A percentile compares a stretch with the other conserved stretches of the same genome.
Evolutionary conservation across 164 flowering plant species (phyloP).

Genomic region (Akebia trifoliata): DNA sequence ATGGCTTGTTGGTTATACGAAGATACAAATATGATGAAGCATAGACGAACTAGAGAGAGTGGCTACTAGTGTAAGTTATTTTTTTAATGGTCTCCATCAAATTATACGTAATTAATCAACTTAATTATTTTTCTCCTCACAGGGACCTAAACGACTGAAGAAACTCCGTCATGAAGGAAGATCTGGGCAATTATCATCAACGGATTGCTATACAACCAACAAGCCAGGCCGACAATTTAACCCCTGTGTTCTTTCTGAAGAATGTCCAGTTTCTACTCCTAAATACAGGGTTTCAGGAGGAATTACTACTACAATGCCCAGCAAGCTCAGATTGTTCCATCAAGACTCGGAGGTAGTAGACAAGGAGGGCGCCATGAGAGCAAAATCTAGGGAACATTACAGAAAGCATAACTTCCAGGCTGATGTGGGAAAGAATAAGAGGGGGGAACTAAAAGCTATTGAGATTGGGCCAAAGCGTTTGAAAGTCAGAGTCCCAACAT

Average conservation of each 20-base stretch:
- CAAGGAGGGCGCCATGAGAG: constrained; percentile 22
- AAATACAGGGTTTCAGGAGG: constrained; percentile 33
- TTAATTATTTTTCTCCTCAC: constrained; percentile 2
- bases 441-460: constrained; percentile 38
- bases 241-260: constrained; percentile 22
- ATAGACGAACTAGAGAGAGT: too few relatives aligned
- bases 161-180: constrained; percentile 39
- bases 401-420: constrained; percentile 26
- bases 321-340: constrained; percentile 27
- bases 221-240: constrained; percentile 16
- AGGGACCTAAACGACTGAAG: constrained; percentile 68
- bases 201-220: constrained; percentile 20
- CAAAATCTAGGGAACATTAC: constrained; percentile 30
- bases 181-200: constrained; percentile 22
- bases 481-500: constrained; percentile 66
- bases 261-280: constrained; percentile 16
- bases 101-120: not conserved
- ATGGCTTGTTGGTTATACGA: too few relatives aligned
- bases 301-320: constrained; percentile 31
- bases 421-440: constrained; percentile 21
- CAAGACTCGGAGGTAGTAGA: not conserved
- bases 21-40: too few relatives aligned
- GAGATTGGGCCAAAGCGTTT: constrained; percentile 62
- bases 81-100: too few relatives aligned
- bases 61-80: too few relatives aligned